Conservation (phyloP, 805 yeast species). For the Saturnispora dispora region DNA sequence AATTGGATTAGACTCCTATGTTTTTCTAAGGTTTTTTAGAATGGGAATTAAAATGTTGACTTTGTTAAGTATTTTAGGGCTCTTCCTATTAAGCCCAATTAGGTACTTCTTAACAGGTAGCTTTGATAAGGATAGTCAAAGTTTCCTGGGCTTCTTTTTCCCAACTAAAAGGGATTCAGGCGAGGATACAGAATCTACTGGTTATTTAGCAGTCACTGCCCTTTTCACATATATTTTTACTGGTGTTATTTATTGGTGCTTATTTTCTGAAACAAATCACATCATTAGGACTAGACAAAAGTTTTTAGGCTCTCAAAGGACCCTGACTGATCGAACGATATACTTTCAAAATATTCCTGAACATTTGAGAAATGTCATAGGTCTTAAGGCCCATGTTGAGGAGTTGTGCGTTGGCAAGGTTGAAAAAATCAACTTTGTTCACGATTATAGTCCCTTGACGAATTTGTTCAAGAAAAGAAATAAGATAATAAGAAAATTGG, state of each 20-base stretch:
- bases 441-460: constrained; percentile 33
- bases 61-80: constrained; percentile 37
- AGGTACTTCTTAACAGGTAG: constrained; percentile 44
- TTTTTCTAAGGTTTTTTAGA: constrained; percentile 47
- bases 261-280: constrained; percentile 38
- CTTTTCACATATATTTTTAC: constrained; percentile 49
- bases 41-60: constrained; percentile 42
- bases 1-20: constrained; percentile 53
- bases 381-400: constrained; percentile 42
- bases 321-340: constrained; percentile 52
- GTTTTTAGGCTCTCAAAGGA: constrained; percentile 49
- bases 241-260: constrained; percentile 34
- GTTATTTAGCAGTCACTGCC: constrained; percentile 44
- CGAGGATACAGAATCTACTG: constrained; percentile 21
- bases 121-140: constrained; percentile 28
- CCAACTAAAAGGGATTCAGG: not conserved
- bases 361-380: constrained; percentile 33
- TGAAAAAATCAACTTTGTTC: constrained; percentile 39
- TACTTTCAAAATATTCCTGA: constrained; percentile 46
- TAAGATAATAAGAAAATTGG: constrained; percentile 29
- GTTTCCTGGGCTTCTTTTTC: not conserved
- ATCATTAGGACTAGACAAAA: constrained; percentile 46
- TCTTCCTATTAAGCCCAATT: constrained; percentile 43
- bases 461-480: constrained; percentile 30
- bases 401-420: constrained; percentile 48